Conservation (phyloP, 805 yeast genomes). For the Cyberlindnera veronae region DNA sequence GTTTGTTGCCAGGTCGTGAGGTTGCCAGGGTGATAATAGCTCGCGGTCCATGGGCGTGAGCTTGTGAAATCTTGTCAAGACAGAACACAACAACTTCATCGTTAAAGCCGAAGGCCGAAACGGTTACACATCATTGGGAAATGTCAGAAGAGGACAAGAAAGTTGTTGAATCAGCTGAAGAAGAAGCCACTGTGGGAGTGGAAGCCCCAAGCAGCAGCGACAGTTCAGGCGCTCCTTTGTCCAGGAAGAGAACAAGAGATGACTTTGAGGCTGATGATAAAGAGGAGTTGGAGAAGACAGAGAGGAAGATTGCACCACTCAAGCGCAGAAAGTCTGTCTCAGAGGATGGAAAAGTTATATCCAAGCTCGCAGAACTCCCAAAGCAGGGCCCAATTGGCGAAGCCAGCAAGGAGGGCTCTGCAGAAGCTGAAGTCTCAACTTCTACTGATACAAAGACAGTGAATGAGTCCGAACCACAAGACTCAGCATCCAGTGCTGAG, state of each 20-base stretch:
- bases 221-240: conserved; percentile 8
- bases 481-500: not conserved
- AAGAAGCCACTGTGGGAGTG: not conserved
- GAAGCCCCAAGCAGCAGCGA: not conserved
- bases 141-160: not conserved
- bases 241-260: conserved; percentile 29
- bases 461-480: conserved; percentile 12
- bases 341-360: conserved; percentile 6
- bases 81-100: too few species aligned
- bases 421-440: conserved; percentile 13
- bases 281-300: conserved; percentile 11
- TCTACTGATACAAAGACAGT: conserved; percentile 1
- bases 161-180: not conserved
- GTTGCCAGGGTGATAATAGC: too few species aligned
- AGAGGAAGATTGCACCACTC: conserved; percentile 19
- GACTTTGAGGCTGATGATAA: conserved; percentile 24
- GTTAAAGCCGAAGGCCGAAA: too few species aligned
- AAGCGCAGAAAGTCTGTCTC: conserved; percentile 19
- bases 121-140: conserved; percentile 1
- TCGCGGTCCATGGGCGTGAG: too few species aligned
- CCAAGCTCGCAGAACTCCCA: not conserved
- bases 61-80: too few species aligned
- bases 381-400: conserved; percentile 7
- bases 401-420: conserved; percentile 13
- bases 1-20: too few species aligned